phyloP scores from a whole-genome alignment of 176 grass and related monocot genomes.

The Oryza coarctata region DNA sequence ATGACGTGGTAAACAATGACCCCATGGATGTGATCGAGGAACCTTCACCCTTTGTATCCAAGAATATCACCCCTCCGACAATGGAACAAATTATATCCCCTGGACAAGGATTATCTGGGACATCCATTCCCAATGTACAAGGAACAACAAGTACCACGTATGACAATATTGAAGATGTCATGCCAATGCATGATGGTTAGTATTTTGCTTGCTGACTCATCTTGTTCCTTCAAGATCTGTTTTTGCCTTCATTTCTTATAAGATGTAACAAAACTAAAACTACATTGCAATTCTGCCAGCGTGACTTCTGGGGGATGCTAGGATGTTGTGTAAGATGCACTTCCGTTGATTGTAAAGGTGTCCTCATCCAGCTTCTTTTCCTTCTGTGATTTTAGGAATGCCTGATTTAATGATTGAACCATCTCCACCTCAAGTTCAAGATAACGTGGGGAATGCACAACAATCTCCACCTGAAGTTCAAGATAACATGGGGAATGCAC shows the following conservation, averaged over 20 bases:
- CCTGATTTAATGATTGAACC: slow-evolving; percentile 45
- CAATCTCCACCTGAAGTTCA: slow-evolving; percentile 30
- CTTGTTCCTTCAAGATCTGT: slow-evolving; percentile 22
- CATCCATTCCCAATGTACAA: slow-evolving; percentile 20
- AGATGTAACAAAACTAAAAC: not conserved
- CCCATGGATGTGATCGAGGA: slow-evolving; percentile 22
- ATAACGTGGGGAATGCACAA: slow-evolving; percentile 42
- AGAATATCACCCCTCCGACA: slow-evolving; percentile 36
- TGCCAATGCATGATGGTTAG: slow-evolving; percentile 30
- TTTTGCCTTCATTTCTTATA: not conserved
- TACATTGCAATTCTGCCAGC: not conserved
- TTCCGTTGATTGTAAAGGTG: not conserved
- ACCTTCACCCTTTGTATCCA: slow-evolving; percentile 39
- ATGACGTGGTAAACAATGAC: slow-evolving; percentile 25
- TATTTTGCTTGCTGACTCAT: slow-evolving; percentile 23
- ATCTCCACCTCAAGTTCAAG: slow-evolving; percentile 58
- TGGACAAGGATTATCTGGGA: slow-evolving; percentile 34
- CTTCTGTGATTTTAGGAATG: slow-evolving; percentile 29
- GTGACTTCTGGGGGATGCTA: not conserved
- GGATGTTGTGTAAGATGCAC: not conserved
- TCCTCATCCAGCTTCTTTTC: not conserved
- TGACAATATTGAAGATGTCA: slow-evolving; percentile 22
- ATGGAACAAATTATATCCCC: slow-evolving; percentile 7
- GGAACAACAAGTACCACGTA: not conserved
- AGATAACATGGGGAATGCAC: slow-evolving; percentile 18